Evolutionary conservation across 169 alveolate genomes (phyloP), one percentile per base, ranked within the genome.

Genomic region (Plasmodium vivax): DNA sequence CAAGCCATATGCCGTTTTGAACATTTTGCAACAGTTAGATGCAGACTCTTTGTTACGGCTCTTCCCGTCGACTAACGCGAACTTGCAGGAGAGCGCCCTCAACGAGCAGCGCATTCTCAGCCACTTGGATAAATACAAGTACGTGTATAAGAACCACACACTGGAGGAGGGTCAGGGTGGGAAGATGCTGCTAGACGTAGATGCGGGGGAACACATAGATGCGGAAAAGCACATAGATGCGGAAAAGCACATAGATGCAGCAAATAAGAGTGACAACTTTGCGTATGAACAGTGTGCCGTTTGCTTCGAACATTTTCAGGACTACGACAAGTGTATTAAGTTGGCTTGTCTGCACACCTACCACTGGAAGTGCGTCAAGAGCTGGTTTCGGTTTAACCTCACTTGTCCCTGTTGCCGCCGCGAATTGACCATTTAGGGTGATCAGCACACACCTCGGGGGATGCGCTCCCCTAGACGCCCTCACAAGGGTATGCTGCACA

Each of bases 201-300:
- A 90, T 68, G 27, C 19, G 45, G 84, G 75, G 6, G 43, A 56
- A 79, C 47, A 41, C 36, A 83, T n/a, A 27, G 54, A 9, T 43
- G 83, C 27, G 38, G 30, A 71, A 3, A 8, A 56, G 23, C 47
- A 41, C 36, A 83, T n/a, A 27, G 54, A 9, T 43, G 83, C 27
- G 38, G 30, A 82, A 3, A 8, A 56, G 27, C 47, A 41, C 36
- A 83, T 10, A 27, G 54, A 9, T 43, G 83, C 27, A 62, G 30
- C 27, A 23, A 23, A 56, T 16, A 85, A 73, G 14, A 75, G 45
- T 75, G 71, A 71, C 34, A 92, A 95, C 41, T 92, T 93, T 51
- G 94, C 84, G 77, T 71, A 93, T 47, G 96, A 95, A 32, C 93
- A 93, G 58, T 95, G 97, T 75, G 95, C 96, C 7, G 97, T 95